Base-by-base conservation (phyloP, 2,329 filamentous ascomycete species). In the Byssoonygena ceratinophila region DNA sequence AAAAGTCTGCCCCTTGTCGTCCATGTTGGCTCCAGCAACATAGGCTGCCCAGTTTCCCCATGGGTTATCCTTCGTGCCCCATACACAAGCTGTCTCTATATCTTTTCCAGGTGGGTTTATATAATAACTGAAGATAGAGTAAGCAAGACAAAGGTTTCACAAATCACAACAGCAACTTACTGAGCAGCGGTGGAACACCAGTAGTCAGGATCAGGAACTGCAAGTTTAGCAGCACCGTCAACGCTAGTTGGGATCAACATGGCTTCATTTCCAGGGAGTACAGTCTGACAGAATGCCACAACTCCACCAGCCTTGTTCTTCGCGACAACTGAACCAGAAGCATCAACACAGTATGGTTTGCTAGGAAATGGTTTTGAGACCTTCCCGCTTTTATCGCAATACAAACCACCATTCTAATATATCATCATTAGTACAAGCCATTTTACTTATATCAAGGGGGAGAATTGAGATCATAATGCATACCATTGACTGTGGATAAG, bases 171-270 rank as follows among this genome's bases (percentile, higher is more conserved):
- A 27, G 46, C 12, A 27, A 75, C 82, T 74, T 75, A 86, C 80
- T 91, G 86, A 54, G 86, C 83, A 54, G 85, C 79, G 11, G 85
- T 89, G 41, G 71, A 68, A 59, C 75, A 79, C 85, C 85, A 90
- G 68, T 90, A 90, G 52, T 70, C 75, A 16, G 75, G 69, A 53
- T 75, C 82, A 7, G 86, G 86, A 32, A 90, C 84, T 46, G 86
- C 84, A 51, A 91, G 72, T 27, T 75, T 76, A n/a, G 74, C 72
- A 22, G 62, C 67, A 56, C 73, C 70, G 20, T 73, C 63, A 44
- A 89, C 81, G 57, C 81, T 68, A n/a, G 84, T 90, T 14, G 85
- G 84, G 61, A 89, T 89, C 59, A 89, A 74, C 85, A 90, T 90
- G 55, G 83, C 83, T 71, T 90, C 85, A 61, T 87, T 84, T 46